phyloP scores from a whole-genome alignment of 345 rosid species.

The Linum tenue region DNA sequence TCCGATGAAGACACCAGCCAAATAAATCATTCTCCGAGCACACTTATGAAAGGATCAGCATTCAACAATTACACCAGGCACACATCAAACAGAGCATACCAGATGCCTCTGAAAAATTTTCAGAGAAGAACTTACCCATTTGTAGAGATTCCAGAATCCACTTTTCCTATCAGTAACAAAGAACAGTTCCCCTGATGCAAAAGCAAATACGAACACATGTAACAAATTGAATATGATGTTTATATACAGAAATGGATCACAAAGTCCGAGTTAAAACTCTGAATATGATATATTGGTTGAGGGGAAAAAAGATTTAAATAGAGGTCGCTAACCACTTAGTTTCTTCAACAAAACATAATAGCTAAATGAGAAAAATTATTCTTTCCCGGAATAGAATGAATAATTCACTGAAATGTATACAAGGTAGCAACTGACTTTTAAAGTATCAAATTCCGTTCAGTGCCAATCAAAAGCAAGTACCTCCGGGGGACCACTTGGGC shows the following conservation, averaged over 20 bases:
- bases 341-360: background rate
- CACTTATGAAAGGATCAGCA: no score
- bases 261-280: no score
- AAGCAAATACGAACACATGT: constrained; percentile 6
- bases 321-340: background rate
- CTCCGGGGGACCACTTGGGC: constrained; percentile 88
- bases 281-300: no score
- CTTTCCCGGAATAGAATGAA: background rate
- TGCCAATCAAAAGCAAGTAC: constrained; percentile 24
- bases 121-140: constrained; percentile 54
- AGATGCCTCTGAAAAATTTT: background rate
- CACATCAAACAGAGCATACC: no score
- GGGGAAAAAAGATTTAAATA: no score
- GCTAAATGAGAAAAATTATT: no score
- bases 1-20: no score
- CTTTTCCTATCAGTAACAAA: constrained; percentile 64
- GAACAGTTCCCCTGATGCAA: constrained; percentile 69
- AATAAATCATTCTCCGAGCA: no score
- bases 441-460: background rate
- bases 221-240: background rate
- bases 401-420: background rate
- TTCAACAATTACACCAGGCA: no score
- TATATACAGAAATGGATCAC: background rate
- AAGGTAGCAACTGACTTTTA: background rate
- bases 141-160: constrained; percentile 92